These are phyloP conservation scores for Scheffersomyces coipomensis DNA, from an alignment of 805 yeast species.

Conservation along the genomic window DNA sequence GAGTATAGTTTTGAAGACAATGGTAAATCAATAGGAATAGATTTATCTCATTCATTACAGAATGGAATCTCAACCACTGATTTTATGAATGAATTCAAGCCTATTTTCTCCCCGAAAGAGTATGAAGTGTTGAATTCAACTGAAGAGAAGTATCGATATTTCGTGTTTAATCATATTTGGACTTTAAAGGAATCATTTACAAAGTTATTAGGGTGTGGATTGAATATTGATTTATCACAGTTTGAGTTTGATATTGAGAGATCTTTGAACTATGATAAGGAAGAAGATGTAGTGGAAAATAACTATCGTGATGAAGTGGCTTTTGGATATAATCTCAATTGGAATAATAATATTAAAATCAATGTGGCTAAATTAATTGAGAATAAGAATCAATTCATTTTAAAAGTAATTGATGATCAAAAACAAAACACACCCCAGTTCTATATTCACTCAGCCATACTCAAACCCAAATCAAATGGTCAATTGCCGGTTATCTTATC, in stretches of 20 bases:
- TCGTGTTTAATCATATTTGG: constrained; percentile 62
- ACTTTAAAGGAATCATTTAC: constrained; percentile 77
- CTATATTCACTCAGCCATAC: constrained; percentile 9
- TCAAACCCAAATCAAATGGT: constrained; percentile 2
- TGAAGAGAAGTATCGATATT: constrained; percentile 17
- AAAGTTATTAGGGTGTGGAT: constrained; percentile 64
- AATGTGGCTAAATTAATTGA: constrained; percentile 4
- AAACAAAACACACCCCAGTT: constrained; percentile 5
- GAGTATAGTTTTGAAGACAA: constrained; percentile 16
- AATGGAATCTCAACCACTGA: constrained; percentile 17
- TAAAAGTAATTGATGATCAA: too few species aligned
- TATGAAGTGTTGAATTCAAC: constrained; percentile 20
- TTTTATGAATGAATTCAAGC: constrained; percentile 37
- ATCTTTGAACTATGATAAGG: constrained; percentile 2
- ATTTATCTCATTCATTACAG: constrained; percentile 36
- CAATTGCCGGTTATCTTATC: constrained; percentile 15
- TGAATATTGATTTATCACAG: constrained; percentile 20
- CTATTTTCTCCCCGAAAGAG: constrained; percentile 42
- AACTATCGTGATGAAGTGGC: neutral
- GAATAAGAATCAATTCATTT: constrained; percentile 3
- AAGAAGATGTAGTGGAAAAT: neutral
- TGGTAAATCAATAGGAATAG: constrained; percentile 36
- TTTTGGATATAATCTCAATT: constrained; percentile 5
- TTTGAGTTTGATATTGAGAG: constrained; percentile 13
- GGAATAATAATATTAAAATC: constrained; percentile 8